Evolutionary conservation across 2,329 filamentous ascomycete genomes (phyloP).

Genomic region (Aureobasidium sp.): DNA sequence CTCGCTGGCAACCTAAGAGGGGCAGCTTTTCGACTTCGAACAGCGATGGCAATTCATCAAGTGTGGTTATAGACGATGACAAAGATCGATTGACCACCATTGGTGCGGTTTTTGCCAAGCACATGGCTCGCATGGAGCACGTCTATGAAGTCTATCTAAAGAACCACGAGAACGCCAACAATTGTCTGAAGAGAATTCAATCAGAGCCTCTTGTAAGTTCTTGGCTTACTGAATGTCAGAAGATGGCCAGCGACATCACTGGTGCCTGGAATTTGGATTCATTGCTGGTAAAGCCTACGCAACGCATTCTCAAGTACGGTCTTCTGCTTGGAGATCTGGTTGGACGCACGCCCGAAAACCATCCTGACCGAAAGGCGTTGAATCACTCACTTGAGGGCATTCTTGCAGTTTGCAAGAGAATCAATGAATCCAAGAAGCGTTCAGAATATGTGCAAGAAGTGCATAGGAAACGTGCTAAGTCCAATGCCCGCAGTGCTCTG

Average conservation of each 20-base stretch:
- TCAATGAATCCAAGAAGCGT: constrained; percentile 93
- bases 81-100: constrained; percentile 52
- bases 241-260: constrained; percentile 86
- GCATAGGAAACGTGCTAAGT: constrained; percentile 76
- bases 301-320: constrained; percentile 89
- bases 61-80: constrained; percentile 28
- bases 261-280: constrained; percentile 93
- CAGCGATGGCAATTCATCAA: constrained; percentile 28
- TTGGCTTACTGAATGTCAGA: constrained; percentile 90
- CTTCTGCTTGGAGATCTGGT: constrained; percentile 75
- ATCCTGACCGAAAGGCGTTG: constrained; percentile 69
- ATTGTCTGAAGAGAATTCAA: constrained; percentile 49
- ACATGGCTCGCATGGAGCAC: constrained; percentile 54
- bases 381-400: constrained; percentile 66
- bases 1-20: constrained; percentile 45
- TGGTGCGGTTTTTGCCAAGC: constrained; percentile 51
- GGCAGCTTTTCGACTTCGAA: constrained; percentile 40
- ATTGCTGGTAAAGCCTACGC: constrained; percentile 93
- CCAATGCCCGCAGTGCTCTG: constrained; percentile 74
- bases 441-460: constrained; percentile 89
- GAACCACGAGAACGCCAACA: constrained; percentile 58
- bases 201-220: constrained; percentile 57
- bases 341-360: constrained; percentile 69
- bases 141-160: constrained; percentile 59
- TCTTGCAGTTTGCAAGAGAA: constrained; percentile 55